phyloP scores from a whole-genome alignment of 2,329 filamentous ascomycete species.

The Aspergillus nomiae region DNA sequence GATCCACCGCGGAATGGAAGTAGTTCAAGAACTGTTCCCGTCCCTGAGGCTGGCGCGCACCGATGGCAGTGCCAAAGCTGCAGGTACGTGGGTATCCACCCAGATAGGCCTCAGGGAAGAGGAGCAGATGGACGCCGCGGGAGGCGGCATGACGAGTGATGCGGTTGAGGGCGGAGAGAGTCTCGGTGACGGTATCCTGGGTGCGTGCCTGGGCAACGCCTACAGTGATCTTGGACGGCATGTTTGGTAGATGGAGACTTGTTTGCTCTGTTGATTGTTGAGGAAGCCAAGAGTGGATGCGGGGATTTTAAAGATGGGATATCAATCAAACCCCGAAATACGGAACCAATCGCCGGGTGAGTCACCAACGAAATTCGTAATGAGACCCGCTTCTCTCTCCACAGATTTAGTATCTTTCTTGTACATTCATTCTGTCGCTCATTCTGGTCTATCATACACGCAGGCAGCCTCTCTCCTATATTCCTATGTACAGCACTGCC shows the following conservation, averaged over 20 bases:
- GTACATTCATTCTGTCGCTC: background rate
- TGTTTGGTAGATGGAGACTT: conserved; percentile 17
- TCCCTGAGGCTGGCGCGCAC: conserved; percentile 66
- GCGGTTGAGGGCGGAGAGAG: conserved; percentile 65
- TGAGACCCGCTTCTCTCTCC: background rate
- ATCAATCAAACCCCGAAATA: background rate
- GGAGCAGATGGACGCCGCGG: conserved; percentile 66
- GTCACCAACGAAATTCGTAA: background rate
- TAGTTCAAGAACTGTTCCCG: conserved; percentile 82
- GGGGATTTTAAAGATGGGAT: background rate
- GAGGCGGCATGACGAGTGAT: conserved; percentile 67
- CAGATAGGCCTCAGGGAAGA: conserved; percentile 90
- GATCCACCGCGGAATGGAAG: conserved; percentile 75
- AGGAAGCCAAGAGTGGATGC: background rate
- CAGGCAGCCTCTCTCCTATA: background rate
- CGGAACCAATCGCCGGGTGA: background rate
- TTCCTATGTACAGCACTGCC: background rate
- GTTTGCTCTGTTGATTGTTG: background rate
- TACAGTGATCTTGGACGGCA: conserved; percentile 46
- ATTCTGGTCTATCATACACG: conserved; percentile 2
- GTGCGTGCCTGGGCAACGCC: conserved; percentile 53
- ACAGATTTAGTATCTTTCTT: background rate
- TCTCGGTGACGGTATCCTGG: conserved; percentile 50
- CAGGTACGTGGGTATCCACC: conserved; percentile 87
- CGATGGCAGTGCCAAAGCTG: conserved; percentile 74